These are phyloP conservation scores for Oidium heveae DNA, from an alignment of 2,329 filamentous ascomycete genomes.

Conservation along the genomic window DNA sequence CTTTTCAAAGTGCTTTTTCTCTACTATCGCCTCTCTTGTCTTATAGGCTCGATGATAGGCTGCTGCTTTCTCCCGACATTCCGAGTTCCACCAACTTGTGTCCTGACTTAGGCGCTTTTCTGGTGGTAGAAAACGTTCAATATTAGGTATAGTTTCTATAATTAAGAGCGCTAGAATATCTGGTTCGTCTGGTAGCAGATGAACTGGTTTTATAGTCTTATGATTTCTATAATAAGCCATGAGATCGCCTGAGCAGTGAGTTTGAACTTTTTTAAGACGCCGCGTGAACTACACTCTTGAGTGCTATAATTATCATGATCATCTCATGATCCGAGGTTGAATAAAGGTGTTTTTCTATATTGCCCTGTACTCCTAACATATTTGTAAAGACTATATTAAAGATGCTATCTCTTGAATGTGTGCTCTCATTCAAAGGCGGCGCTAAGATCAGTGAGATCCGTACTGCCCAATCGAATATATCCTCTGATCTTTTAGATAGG, in stretches of 20 bases:
- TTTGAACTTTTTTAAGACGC: neutral
- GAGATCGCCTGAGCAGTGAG: neutral
- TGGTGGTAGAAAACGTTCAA: no score
- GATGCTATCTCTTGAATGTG: neutral
- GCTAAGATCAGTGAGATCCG: neutral
- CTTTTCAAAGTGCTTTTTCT: neutral
- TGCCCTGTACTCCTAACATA: neutral
- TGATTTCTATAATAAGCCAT: neutral
- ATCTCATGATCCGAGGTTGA: neutral
- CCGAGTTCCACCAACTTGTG: no score
- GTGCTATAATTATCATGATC: neutral
- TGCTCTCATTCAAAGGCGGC: neutral
- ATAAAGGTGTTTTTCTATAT: neutral
- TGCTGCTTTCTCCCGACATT: no score
- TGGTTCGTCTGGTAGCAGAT: neutral
- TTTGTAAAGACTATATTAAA: neutral
- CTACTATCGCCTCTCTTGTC: neutral
- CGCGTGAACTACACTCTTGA: neutral
- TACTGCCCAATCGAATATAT: neutral
- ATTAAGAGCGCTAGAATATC: neutral
- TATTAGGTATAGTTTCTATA: neutral
- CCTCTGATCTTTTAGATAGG: neutral
- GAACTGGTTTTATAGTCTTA: neutral
- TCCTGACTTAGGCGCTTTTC: no score
- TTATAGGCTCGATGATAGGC: neutral